Evolutionary conservation across 495 filamentous ascomycete species (phyloP).

Genomic region (Talaromyces trachyspermus): DNA sequence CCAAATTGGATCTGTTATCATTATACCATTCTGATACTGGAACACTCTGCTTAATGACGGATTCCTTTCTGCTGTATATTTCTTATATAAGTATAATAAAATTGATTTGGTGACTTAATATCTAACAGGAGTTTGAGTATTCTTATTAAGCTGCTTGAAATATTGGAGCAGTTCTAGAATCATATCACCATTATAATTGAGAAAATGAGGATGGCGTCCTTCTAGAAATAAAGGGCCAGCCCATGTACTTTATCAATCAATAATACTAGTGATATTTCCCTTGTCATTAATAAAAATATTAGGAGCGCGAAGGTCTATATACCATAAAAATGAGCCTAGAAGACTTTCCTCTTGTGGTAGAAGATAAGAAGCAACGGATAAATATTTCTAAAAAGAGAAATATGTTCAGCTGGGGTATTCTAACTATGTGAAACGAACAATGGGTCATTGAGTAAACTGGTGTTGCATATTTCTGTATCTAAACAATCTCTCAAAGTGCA

Average conservation of each 20-base stretch:
- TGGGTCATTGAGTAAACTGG: slow-evolving; percentile 11
- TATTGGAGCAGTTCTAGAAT: slow-evolving; percentile 18
- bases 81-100: slow-evolving; percentile 21
- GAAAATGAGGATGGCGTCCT: slow-evolving; percentile 16
- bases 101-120: slow-evolving; percentile 20
- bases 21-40: slow-evolving; percentile 22
- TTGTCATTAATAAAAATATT: slow-evolving; percentile 29
- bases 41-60: slow-evolving; percentile 15
- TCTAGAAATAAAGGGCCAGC: slow-evolving; percentile 20
- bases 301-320: slow-evolving; percentile 26
- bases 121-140: slow-evolving; percentile 21
- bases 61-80: slow-evolving; percentile 13
- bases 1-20: slow-evolving; percentile 20
- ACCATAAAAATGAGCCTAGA: slow-evolving; percentile 21
- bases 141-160: slow-evolving; percentile 16
- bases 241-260: slow-evolving; percentile 26
- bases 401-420: slow-evolving; percentile 16
- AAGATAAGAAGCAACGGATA: slow-evolving; percentile 19
- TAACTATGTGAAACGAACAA: slow-evolving; percentile 12
- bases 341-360: slow-evolving; percentile 16
- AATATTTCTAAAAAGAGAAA: slow-evolving; percentile 18
- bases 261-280: slow-evolving; percentile 19
- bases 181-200: slow-evolving; percentile 22
- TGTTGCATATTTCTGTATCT: slow-evolving; percentile 18
- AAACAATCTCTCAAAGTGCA: slow-evolving; percentile 19